Conservation (phyloP, 2,329 filamentous ascomycete genomes). For the Sporothrix euskadiensis region DNA sequence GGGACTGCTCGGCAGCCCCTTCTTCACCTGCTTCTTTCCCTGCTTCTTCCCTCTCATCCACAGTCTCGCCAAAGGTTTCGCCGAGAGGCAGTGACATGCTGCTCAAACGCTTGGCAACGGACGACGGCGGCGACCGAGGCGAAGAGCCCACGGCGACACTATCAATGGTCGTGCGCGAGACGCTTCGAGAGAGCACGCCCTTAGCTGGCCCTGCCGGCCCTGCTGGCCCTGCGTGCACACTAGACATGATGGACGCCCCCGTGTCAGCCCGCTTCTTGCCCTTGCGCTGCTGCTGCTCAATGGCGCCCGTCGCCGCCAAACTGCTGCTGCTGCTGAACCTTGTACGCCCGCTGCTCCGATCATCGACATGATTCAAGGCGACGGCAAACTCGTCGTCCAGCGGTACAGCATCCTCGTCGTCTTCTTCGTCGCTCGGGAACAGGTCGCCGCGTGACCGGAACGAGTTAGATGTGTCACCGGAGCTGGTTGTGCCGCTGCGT, state of each 20-base stretch:
- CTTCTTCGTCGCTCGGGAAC: constrained; percentile 81
- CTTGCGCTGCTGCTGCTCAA: constrained; percentile 49
- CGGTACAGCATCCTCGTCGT: constrained; percentile 90
- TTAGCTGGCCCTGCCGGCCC: neutral
- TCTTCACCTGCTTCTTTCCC: neutral
- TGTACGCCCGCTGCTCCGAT: constrained; percentile 68
- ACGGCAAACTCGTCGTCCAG: constrained; percentile 91
- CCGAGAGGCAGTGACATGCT: constrained; percentile 29
- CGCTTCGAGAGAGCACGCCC: constrained; percentile 49
- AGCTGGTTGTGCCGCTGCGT: constrained; percentile 76
- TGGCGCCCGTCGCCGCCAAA: constrained; percentile 72
- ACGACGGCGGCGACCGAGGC: constrained; percentile 53
- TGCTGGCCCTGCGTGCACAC: neutral
- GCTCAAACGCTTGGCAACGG: constrained; percentile 32
- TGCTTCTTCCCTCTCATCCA: constrained; percentile 6
- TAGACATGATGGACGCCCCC: constrained; percentile 20
- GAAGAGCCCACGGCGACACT: constrained; percentile 39
- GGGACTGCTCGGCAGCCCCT: constrained; percentile 36
- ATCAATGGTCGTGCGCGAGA: constrained; percentile 58
- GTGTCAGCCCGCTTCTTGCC: constrained; percentile 33
- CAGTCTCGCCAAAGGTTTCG: neutral
- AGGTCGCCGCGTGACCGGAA: constrained; percentile 85
- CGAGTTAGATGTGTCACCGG: constrained; percentile 80
- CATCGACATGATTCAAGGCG: constrained; percentile 76
- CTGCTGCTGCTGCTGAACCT: constrained; percentile 47